These are phyloP conservation scores for Lactarius trivialis DNA, from an alignment of 768 basidiomycete genomes.

Conservation along the genomic window DNA sequence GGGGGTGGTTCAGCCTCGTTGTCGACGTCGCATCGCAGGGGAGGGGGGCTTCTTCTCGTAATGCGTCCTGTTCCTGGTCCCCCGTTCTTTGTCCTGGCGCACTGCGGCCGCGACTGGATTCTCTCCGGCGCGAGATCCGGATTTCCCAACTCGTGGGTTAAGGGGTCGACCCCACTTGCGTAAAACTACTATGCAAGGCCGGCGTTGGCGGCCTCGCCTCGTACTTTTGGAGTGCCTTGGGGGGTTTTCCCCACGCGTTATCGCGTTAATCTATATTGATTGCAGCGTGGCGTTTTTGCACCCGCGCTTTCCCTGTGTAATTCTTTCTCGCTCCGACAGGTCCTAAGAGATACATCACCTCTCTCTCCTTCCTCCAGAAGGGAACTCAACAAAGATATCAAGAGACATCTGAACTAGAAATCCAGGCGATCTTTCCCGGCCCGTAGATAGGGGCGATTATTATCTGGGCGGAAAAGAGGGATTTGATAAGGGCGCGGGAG, in stretches of 20 bases:
- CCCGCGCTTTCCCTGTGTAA: neutral
- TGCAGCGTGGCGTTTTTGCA: neutral
- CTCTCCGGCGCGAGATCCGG: neutral
- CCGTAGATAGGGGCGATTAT: neutral
- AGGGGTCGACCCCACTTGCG: neutral
- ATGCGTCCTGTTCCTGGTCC: neutral
- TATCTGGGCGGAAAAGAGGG: neutral
- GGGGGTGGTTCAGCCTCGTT: neutral
- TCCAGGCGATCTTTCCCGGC: neutral
- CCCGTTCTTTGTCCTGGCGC: neutral
- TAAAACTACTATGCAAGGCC: neutral
- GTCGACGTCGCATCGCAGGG: neutral
- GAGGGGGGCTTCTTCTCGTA: neutral
- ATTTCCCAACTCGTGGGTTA: neutral
- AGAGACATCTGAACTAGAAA: too few relatives aligned
- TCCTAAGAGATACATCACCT: too few relatives aligned
- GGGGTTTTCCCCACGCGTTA: neutral
- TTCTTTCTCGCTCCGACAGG: too few relatives aligned
- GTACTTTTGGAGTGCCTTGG: neutral
- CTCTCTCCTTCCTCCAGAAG: neutral
- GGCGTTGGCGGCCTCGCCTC: neutral
- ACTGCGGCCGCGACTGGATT: neutral
- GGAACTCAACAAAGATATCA: too few relatives aligned
- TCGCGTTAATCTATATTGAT: neutral
- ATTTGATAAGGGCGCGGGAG: neutral